phyloP scores from a whole-genome alignment of 2,329 filamentous ascomycete species.

The Camillea tinctor region DNA sequence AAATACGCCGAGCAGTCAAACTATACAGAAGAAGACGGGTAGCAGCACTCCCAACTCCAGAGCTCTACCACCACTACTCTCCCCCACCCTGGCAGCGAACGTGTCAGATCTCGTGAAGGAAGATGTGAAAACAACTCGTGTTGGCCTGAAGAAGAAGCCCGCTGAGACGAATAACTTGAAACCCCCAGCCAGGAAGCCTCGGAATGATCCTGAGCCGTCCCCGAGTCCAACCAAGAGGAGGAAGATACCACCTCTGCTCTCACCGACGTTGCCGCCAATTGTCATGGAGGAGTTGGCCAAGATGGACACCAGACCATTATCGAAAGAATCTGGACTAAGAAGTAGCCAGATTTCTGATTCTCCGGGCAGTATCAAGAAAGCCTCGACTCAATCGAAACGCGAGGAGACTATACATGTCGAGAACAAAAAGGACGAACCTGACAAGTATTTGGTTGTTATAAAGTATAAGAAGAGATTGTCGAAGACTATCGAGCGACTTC shows the following conservation, averaged over 20 bases:
- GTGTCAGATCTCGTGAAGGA: constrained; percentile 40
- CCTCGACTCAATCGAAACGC: constrained; percentile 28
- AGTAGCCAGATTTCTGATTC: constrained; percentile 33
- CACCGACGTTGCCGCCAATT: constrained; percentile 53
- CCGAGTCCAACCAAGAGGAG: constrained; percentile 37
- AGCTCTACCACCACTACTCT: constrained; percentile 51
- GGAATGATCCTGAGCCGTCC: constrained; percentile 29
- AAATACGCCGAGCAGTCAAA: constrained; percentile 33
- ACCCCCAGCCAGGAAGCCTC: constrained; percentile 25
- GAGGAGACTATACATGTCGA: constrained; percentile 34
- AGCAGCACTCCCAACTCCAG: constrained; percentile 31
- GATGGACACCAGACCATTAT: constrained; percentile 31
- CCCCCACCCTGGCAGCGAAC: constrained; percentile 41
- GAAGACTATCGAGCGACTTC: constrained; percentile 45
- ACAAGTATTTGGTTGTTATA: constrained; percentile 42
- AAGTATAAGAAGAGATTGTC: constrained; percentile 48
- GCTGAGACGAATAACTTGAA: constrained; percentile 28
- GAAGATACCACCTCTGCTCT: constrained; percentile 50
- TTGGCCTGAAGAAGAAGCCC: constrained; percentile 36
- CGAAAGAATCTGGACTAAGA: constrained; percentile 26
- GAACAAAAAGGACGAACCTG: constrained; percentile 32
- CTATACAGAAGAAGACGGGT: constrained; percentile 40
- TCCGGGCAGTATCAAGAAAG: constrained; percentile 36
- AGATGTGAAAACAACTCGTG: constrained; percentile 22
- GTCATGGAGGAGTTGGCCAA: constrained; percentile 48